Evolutionary conservation across 2,329 filamentous ascomycete genomes (phyloP), one percentile per base, ranked within the genome.

Genomic region (Parastagonospora avenae): DNA sequence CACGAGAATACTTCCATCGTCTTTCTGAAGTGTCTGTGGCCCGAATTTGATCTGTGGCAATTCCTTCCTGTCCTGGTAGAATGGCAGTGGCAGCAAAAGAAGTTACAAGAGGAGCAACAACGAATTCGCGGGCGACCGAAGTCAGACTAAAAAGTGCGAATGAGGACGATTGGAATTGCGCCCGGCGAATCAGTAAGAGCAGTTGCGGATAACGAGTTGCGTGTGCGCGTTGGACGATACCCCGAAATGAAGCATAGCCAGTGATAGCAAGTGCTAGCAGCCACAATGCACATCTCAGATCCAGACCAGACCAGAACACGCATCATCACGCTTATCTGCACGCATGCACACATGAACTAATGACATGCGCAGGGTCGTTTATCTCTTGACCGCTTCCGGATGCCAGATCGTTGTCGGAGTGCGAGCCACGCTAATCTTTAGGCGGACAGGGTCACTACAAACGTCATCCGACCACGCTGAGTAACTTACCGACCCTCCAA

Each of bases 21-120:
- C 52, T 99, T 97, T 71, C 77, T 97, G 49, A 85, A 96, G 64
- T 94, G 91, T 59, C 80, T 96, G 55, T 99, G 94, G 94, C 94
- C 94, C 2, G 91, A 97, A 57, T 97, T 99, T 64, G 92, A 96
- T 70, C 81, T 99, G 4, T 93, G 92, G 86, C 85, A 92, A 52
- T 97, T 97, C 74, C 75, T 99, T 14, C 94, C 93, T 8, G 92
- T 99, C 16, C 77, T 99, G 46, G 80, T 97, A 42, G 92, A 96
- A 72, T 99, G 94, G 93, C 86, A 88, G 62, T 85, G 86, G 77
- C 79, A 84, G 61, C 74, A 76, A 61, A 77, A 76, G 61, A 78
- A 78, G 63, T 62, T 73, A 32, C 66, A 72, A 31, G 72, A 74
- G 50, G 61, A 63, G 39, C 68, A 72, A 45, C 68, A 74, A 46